Conservation (phyloP, 495 filamentous ascomycete genomes). For the Pyrenopolyporus hunteri region DNA sequence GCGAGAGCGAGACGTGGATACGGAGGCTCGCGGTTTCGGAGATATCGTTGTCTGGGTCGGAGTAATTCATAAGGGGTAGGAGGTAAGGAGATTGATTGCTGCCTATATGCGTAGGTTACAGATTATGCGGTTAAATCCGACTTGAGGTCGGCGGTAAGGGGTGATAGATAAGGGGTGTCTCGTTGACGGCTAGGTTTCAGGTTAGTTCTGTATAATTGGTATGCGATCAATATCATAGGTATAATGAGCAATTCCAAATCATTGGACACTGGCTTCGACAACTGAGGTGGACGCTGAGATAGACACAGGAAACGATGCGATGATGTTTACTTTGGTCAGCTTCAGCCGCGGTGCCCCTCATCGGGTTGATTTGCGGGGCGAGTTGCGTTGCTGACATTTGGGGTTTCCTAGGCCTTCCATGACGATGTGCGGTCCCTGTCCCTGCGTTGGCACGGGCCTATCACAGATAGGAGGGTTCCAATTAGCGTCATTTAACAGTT, state of each 20-base stretch:
- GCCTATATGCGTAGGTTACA: not conserved
- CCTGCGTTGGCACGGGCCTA: conserved; percentile 16
- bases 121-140: not conserved
- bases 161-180: not conserved
- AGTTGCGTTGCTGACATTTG: not conserved
- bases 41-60: not conserved
- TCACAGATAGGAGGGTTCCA: conserved; percentile 24
- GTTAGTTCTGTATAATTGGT: not conserved
- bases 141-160: not conserved
- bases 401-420: conserved; percentile 7
- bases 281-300: no score
- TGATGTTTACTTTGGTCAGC: conserved; percentile 13
- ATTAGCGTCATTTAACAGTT: not conserved
- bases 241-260: no score
- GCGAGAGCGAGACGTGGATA: conserved; percentile 19
- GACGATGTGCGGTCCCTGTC: conserved; percentile 10
- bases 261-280: no score
- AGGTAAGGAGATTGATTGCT: not conserved
- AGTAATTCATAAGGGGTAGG: conserved; percentile 16
- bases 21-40: conserved; percentile 8
- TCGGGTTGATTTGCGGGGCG: conserved; percentile 18
- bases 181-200: no score
- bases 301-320: not conserved
- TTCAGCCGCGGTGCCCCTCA: conserved; percentile 5
- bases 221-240: not conserved